Conservation (phyloP, 2,329 filamentous ascomycete species). For the Coniochaeta hoffmannii region DNA sequence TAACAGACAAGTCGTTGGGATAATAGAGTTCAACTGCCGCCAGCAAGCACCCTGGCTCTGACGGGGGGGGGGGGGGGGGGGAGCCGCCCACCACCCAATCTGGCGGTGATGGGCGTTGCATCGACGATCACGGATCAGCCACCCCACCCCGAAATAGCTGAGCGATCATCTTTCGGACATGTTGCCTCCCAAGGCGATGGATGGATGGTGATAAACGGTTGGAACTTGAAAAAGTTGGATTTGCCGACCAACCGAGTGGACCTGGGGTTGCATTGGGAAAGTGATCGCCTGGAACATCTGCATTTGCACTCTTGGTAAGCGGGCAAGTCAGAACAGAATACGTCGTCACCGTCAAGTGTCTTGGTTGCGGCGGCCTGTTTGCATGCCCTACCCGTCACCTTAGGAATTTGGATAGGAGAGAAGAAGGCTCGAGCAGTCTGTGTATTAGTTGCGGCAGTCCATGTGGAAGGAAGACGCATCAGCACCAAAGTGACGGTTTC, state of each 20-base stretch:
- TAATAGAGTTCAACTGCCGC: not conserved
- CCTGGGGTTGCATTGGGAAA: not conserved
- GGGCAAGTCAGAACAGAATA: not conserved
- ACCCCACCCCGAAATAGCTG: not conserved
- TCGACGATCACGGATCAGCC: not conserved
- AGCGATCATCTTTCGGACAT: not conserved
- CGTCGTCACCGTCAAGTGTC: not conserved
- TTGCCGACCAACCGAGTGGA: not conserved
- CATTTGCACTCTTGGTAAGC: not conserved
- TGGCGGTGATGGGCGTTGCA: not conserved
- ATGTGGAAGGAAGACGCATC: too few species aligned
- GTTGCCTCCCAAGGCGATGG: not conserved
- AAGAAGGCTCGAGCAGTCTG: too few species aligned
- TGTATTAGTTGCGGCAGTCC: too few species aligned
- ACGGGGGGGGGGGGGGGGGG: too few species aligned
- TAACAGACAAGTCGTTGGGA: not conserved
- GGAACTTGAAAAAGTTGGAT: not conserved
- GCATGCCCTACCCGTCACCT: too few species aligned
- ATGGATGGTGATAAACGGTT: not conserved
- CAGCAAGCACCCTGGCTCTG: too few species aligned
- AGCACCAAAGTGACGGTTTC: too few species aligned
- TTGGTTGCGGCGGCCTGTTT: too few species aligned
- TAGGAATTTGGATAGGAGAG: too few species aligned
- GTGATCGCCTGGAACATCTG: not conserved
- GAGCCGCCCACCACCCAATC: not conserved